Evolutionary conservation across 106 monocot genomes (phyloP).

Genomic region (Cymbidium sinense): DNA sequence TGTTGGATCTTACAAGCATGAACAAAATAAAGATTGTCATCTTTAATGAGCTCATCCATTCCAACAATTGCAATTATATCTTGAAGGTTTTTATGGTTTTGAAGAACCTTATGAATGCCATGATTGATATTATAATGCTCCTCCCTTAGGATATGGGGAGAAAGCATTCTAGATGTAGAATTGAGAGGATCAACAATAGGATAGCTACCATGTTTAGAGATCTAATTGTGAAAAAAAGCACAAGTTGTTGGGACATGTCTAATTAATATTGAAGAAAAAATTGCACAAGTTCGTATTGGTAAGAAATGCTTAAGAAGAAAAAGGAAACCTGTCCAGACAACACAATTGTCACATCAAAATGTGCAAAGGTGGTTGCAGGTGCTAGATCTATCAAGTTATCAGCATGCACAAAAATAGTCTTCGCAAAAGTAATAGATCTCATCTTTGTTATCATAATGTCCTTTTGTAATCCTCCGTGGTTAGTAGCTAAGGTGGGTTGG

Average conservation of each 20-base stretch:
- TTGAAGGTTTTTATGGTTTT: constrained; percentile 85
- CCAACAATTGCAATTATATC: constrained; percentile 85
- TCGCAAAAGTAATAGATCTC: constrained; percentile 79
- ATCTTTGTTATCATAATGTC: constrained; percentile 81
- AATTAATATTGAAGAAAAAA: not conserved
- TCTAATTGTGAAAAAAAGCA: constrained; percentile 22
- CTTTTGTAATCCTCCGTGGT: constrained; percentile 83
- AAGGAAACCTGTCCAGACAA: constrained; percentile 60
- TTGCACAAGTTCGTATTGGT: not conserved
- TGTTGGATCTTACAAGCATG: constrained; percentile 71
- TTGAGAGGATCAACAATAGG: constrained; percentile 80
- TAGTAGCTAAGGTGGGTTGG: constrained; percentile 75
- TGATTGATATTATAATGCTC: constrained; percentile 77
- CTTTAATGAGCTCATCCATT: constrained; percentile 87
- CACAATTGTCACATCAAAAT: constrained; percentile 91
- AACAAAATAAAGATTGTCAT: constrained; percentile 70
- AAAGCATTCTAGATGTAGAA: constrained; percentile 79
- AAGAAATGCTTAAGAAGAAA: not conserved
- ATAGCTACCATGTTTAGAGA: constrained; percentile 71
- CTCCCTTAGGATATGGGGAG: constrained; percentile 65
- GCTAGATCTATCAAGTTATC: constrained; percentile 89
- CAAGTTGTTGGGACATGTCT: not conserved
- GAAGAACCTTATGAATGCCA: constrained; percentile 81
- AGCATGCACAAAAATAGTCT: constrained; percentile 88
- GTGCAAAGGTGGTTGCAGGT: constrained; percentile 83